These are phyloP conservation scores for Cladosporium sp. DNA, from an alignment of 2,329 filamentous ascomycete genomes.

Conservation along the genomic window DNA sequence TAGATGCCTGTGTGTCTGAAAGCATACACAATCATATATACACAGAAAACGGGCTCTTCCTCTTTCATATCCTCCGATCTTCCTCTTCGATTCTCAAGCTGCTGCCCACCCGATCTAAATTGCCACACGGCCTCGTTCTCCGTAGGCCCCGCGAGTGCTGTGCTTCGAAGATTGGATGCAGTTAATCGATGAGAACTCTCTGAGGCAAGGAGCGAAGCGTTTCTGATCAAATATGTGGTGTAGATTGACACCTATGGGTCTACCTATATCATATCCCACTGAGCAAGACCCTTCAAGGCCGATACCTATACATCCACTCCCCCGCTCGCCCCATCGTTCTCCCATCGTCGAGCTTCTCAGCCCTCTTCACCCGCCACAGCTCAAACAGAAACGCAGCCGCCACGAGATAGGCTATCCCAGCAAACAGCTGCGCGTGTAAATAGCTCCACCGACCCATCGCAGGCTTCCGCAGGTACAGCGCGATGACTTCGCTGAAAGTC, in stretches of 20 bases:
- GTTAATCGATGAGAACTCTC: too few relatives aligned
- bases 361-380: constrained; percentile 18
- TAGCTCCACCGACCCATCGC: constrained; percentile 19
- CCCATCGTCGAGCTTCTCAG: constrained; percentile 2
- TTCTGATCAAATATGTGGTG: not conserved
- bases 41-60: too few relatives aligned
- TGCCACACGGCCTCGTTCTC: too few relatives aligned
- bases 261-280: too few relatives aligned
- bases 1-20: constrained; percentile 1
- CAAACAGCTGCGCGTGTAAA: constrained; percentile 36
- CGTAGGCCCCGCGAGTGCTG: too few relatives aligned
- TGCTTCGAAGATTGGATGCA: too few relatives aligned
- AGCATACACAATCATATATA: too few relatives aligned
- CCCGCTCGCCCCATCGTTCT: not conserved
- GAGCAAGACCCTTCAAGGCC: not conserved
- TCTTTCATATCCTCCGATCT: too few relatives aligned
- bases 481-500: constrained; percentile 6
- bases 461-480: constrained; percentile 5
- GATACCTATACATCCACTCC: constrained; percentile 11
- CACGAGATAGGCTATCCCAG: constrained; percentile 31
- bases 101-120: too few relatives aligned
- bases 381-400: constrained; percentile 31
- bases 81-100: too few relatives aligned
- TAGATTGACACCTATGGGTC: not conserved
- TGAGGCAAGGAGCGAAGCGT: too few relatives aligned